Percentiles rank a stretch among this genome's conserved stretches.
Conservation (phyloP, 192 early-diverging fungal species). For the Backusella morwellensis region DNA sequence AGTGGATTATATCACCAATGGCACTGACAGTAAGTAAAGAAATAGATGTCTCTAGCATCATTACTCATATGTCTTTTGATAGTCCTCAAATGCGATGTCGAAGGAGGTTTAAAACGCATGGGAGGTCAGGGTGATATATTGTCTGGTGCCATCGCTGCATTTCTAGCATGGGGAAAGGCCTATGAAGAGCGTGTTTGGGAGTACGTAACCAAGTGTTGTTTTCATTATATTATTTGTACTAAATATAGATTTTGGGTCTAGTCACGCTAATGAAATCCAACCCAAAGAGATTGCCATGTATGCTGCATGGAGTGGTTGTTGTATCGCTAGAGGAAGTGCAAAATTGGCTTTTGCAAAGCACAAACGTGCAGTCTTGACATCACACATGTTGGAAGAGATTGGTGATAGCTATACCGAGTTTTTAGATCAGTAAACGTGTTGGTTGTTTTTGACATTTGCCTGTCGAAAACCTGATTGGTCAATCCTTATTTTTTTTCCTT, state of each 20-base stretch:
- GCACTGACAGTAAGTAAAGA: conserved; percentile 40
- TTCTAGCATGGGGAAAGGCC: conserved; percentile 80
- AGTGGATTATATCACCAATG: conserved; percentile 76
- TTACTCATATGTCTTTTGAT: neutral
- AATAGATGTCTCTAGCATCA: neutral
- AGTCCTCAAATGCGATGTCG: conserved; percentile 60
- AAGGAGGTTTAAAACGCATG: conserved; percentile 79
- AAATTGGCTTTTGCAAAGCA: conserved; percentile 58
- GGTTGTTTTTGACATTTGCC: neutral
- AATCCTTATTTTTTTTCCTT: neutral
- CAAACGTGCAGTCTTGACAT: conserved; percentile 58
- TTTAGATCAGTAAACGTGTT: neutral
- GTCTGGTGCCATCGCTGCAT: conserved; percentile 79
- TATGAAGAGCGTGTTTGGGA: conserved; percentile 62
- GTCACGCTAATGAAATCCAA: conserved; percentile 37
- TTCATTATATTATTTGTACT: neutral
- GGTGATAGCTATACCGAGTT: conserved; percentile 36
- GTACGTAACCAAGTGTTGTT: conserved; percentile 29
- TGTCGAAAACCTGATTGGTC: neutral
- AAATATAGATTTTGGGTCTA: conserved; percentile 10
- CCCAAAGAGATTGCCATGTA: conserved; percentile 47
- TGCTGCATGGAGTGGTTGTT: conserved; percentile 68
- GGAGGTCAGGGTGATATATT: conserved; percentile 97
- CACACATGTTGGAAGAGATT: conserved; percentile 61
- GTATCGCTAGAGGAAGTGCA: conserved; percentile 50